Evolutionary conservation across 2,329 filamentous ascomycete species (phyloP).

Genomic region (Diaporthe vaccinii): DNA sequence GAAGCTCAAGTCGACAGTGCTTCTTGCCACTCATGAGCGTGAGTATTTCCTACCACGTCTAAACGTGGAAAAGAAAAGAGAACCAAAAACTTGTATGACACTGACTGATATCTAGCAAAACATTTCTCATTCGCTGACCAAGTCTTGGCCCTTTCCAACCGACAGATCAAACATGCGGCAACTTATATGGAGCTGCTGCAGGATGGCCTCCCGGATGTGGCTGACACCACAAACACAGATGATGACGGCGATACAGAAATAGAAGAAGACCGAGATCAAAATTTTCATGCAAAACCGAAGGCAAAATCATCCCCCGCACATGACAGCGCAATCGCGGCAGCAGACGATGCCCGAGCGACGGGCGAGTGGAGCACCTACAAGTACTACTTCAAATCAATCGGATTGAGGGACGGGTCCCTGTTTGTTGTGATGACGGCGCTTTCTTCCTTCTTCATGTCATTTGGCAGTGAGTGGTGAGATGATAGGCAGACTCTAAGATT

Average conservation of each 20-base stretch:
- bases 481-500: background rate
- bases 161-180: background rate
- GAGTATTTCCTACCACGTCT: conserved; percentile 7
- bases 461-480: background rate
- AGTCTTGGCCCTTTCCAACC: background rate
- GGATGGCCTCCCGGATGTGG: background rate
- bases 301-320: background rate
- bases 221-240: background rate
- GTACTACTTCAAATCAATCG: background rate
- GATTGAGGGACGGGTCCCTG: background rate
- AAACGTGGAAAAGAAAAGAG: background rate
- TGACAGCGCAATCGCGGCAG: too few relatives aligned
- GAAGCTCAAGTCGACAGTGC: conserved; percentile 47
- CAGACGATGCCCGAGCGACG: background rate
- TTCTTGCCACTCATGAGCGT: conserved; percentile 51
- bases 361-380: background rate
- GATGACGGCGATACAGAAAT: background rate
- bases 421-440: background rate
- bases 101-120: conserved; percentile 51
- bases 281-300: background rate
- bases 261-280: background rate
- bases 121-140: background rate
- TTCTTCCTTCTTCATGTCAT: background rate
- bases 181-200: too few relatives aligned
- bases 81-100: conserved; percentile 42